Base-by-base conservation (phyloP, 208 protist genomes). In the Acanthamoeba lenticulata region DNA sequence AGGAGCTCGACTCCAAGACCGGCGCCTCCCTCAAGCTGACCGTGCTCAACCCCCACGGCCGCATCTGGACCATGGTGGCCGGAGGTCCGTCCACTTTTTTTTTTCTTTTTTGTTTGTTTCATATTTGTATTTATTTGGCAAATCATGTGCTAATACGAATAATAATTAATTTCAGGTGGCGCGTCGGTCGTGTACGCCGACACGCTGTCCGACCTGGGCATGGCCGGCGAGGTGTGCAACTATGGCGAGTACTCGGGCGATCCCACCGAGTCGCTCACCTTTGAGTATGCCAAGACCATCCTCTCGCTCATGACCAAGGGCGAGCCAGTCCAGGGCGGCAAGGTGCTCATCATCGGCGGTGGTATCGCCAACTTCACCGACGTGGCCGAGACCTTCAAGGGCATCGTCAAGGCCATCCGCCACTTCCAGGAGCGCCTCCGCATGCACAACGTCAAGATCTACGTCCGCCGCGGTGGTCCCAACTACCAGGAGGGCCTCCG, bases 321-420 rank as follows among this genome's bases (percentile, higher is more conserved):
- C 52, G 44, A 91, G 21, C 40, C 44, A 24, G 11, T 57, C 52
- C 32, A 44, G 57, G 36, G 45, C 24, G 86, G 92, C 57, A 74
- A 83, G 90, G 90, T 95, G 27, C 94, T 98, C 7, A 95, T 98
- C 85, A 96, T 98, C 77, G 97, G 97, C 36, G 97, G 97, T 36
- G 97, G 96, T 47, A 98, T 98, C 95, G 98, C 98, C 27, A 98
- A 98, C 95, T 98, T 98, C 89, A 98, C 98, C 27, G 97, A 98
- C 90, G 97, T 98, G 7, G 97, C 97, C 0, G 95, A 92, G 11
- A 98, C 98, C 7, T 98, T 98, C 94, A 98, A 97, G 94, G 98
- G 98, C 49, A 98, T 98, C 52, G 96, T 98, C 38, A 60, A 91
- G 29, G 98, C 98, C 34, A 94, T 98, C 27, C 89, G 95, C 60